Conservation (phyloP, 257 asterid species). For the Solanum tarapatanum region DNA sequence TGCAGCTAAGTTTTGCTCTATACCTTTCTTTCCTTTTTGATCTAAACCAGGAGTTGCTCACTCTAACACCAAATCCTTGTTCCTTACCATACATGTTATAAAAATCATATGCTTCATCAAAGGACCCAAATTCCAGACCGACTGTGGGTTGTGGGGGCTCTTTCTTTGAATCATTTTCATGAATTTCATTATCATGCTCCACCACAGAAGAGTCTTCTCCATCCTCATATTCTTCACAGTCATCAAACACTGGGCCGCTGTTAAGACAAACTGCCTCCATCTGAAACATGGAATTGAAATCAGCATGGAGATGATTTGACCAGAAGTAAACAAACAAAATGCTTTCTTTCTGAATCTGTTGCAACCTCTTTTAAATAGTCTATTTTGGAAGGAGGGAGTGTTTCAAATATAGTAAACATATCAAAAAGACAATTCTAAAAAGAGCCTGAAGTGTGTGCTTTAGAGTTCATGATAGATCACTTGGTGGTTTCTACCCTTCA, state of each 20-base stretch:
- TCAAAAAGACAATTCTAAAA: neutral
- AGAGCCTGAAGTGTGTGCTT: neutral
- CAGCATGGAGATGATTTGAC: neutral
- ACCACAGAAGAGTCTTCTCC: constrained; percentile 23
- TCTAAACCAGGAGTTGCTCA: constrained; percentile 60
- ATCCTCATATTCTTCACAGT: constrained; percentile 29
- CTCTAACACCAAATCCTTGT: constrained; percentile 55
- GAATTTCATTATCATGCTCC: constrained; percentile 17
- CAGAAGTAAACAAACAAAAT: neutral
- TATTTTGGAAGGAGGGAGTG: neutral
- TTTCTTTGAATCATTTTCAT: constrained; percentile 13
- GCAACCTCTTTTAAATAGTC: neutral
- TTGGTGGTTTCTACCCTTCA: neutral
- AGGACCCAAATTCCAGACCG: constrained; percentile 50
- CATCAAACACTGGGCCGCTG: constrained; percentile 34
- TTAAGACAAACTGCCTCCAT: constrained; percentile 52
- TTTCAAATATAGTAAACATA: neutral
- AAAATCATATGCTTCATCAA: constrained; percentile 47
- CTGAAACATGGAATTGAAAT: constrained; percentile 9
- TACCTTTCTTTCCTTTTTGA: constrained; percentile 53
- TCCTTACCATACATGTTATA: constrained; percentile 47
- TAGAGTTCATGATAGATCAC: neutral
- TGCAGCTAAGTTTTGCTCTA: constrained; percentile 56
- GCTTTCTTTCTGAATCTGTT: neutral
- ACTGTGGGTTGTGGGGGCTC: constrained; percentile 22